Percentiles rank a stretch among this genome's conserved stretches.
Evolutionary conservation across 306 rosid genomes (phyloP).

Genomic region (Pyrus communis): DNA sequence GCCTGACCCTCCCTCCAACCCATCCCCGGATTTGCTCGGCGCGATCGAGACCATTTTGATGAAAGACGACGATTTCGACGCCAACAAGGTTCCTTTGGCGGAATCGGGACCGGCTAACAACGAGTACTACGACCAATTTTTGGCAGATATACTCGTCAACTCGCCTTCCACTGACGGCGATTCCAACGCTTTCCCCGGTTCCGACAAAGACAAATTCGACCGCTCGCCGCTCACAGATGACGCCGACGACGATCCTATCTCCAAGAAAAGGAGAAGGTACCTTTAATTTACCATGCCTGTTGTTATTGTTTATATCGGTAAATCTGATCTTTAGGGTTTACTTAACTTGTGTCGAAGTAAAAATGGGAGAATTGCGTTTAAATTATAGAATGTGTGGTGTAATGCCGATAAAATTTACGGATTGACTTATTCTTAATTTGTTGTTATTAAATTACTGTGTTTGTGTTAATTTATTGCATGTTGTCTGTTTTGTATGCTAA

Average conservation of each 20-base stretch:
- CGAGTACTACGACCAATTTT: conserved; percentile 23
- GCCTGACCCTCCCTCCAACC: conserved; percentile 2
- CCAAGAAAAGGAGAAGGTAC: conserved; percentile 64
- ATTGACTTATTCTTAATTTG: neutral
- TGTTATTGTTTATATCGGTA: neutral
- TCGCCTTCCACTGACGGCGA: conserved; percentile 20
- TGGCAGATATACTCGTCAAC: conserved; percentile 38
- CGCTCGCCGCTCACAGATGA: neutral
- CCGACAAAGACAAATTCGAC: conserved; percentile 25
- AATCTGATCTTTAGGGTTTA: neutral
- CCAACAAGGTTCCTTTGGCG: neutral
- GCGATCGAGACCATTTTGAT: conserved; percentile 54
- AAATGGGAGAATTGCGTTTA: neutral
- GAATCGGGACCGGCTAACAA: conserved; percentile 9
- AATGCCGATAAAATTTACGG: neutral
- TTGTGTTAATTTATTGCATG: too few species aligned
- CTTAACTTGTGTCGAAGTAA: neutral
- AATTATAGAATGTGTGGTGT: neutral
- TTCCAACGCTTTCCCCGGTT: conserved; percentile 19
- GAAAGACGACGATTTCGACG: conserved; percentile 27
- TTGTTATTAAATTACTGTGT: neutral
- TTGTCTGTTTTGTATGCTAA: too few species aligned
- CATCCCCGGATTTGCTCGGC: conserved; percentile 19
- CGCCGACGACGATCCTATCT: conserved; percentile 27
- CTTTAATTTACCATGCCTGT: neutral